These are phyloP conservation scores for Polyporus arcularius DNA, from an alignment of 768 basidiomycete species.

Conservation along the genomic window DNA sequence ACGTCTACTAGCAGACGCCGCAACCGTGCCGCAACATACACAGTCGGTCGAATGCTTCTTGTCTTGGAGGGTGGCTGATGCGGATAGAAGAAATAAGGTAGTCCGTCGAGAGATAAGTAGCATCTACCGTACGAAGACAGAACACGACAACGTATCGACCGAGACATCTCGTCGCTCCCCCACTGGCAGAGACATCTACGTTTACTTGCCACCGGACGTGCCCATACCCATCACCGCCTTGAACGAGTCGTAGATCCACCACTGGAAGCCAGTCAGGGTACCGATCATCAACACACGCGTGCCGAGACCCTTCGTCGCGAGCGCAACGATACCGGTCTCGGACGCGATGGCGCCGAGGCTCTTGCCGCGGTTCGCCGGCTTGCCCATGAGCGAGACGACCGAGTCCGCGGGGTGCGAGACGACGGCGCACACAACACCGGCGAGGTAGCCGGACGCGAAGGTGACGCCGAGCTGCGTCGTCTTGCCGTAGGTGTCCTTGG, in stretches of 20 bases:
- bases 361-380: constrained; percentile 85
- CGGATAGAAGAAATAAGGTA: no score
- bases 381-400: constrained; percentile 91
- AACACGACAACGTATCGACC: no score
- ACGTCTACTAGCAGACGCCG: no score
- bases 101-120: no score
- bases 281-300: constrained; percentile 84
- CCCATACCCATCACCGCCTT: constrained; percentile 83
- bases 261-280: constrained; percentile 72
- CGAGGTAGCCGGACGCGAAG: constrained; percentile 89
- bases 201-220: constrained; percentile 86
- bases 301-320: constrained; percentile 85
- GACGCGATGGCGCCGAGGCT: constrained; percentile 64
- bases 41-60: no score
- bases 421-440: constrained; percentile 93
- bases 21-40: no score
- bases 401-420: constrained; percentile 98
- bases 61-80: no score
- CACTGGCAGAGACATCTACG: constrained; percentile 10
- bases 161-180: no score
- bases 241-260: constrained; percentile 93
- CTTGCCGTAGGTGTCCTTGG: constrained; percentile 79
- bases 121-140: no score
- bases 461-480: constrained; percentile 87
- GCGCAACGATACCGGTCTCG: constrained; percentile 63